These are phyloP conservation scores for Ceratocystis cacaofunesta DNA, from an alignment of 2,329 filamentous ascomycete genomes.

Conservation along the genomic window DNA sequence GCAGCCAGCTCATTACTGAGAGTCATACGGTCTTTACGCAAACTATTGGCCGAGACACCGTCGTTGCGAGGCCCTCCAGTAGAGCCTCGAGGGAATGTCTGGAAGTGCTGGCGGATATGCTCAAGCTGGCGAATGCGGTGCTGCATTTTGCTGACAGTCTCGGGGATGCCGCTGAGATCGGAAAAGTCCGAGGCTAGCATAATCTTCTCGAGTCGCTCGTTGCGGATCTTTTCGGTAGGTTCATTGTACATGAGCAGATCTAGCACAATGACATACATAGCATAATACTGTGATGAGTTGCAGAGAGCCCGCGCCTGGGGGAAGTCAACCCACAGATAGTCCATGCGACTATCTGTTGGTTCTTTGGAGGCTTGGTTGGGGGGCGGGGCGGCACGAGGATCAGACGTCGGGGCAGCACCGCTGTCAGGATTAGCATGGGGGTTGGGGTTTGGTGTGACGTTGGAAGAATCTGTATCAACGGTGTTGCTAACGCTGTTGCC, in stretches of 20 bases:
- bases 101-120: constrained; percentile 93
- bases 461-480: background rate
- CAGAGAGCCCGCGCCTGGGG: constrained; percentile 87
- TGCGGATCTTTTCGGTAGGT: constrained; percentile 91
- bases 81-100: constrained; percentile 65
- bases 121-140: constrained; percentile 85
- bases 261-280: constrained; percentile 93
- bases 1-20: constrained; percentile 77
- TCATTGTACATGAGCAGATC: constrained; percentile 94
- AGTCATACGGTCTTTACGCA: constrained; percentile 75
- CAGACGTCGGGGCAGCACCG: background rate
- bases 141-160: constrained; percentile 83
- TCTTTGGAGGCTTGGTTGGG: constrained; percentile 34
- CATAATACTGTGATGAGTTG: constrained; percentile 94
- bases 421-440: background rate
- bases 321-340: constrained; percentile 94
- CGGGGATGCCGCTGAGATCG: constrained; percentile 80
- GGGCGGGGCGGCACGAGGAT: background rate
- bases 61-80: constrained; percentile 6
- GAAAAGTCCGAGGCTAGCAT: constrained; percentile 98
- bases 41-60: background rate
- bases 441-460: too few species aligned
- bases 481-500: background rate
- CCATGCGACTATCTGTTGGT: constrained; percentile 63
- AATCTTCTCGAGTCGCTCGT: constrained; percentile 90